These are phyloP conservation scores for Globisporangium nunn DNA, from an alignment of 352 stramenopile species.

Conservation along the genomic window DNA sequence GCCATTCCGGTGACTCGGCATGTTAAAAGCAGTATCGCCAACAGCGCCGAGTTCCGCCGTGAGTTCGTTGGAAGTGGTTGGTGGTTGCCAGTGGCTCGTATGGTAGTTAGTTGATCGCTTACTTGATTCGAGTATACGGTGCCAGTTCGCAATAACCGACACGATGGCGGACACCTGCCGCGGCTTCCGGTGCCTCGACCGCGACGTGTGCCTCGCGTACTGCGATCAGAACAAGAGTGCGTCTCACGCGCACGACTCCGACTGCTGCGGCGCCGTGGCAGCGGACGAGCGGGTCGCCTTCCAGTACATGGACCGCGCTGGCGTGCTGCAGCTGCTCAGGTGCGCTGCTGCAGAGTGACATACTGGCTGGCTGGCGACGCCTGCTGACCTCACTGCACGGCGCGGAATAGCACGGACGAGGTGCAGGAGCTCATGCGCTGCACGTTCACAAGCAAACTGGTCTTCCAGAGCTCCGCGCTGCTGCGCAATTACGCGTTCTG, in stretches of 20 bases:
- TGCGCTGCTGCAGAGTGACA: background rate
- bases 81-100: too few relatives aligned
- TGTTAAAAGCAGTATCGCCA: too few relatives aligned
- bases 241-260: slow-evolving; percentile 28
- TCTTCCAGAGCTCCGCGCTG: slow-evolving; percentile 62
- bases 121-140: too few relatives aligned
- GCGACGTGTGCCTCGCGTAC: slow-evolving; percentile 54
- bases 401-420: slow-evolving; percentile 19
- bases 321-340: slow-evolving; percentile 32
- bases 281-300: slow-evolving; percentile 27
- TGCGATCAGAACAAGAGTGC: slow-evolving; percentile 31
- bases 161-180: slow-evolving; percentile 12
- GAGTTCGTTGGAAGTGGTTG: too few relatives aligned
- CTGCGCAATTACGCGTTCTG: slow-evolving; percentile 76
- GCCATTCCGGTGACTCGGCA: too few relatives aligned
- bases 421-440: slow-evolving; percentile 59
- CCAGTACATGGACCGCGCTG: slow-evolving; percentile 27
- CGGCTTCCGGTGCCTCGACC: slow-evolving; percentile 53
- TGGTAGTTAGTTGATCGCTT: too few relatives aligned
- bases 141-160: too few relatives aligned
- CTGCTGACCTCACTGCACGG: background rate
- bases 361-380: too few relatives aligned
- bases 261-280: slow-evolving; percentile 22
- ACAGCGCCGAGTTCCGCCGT: too few relatives aligned
- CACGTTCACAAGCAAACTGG: slow-evolving; percentile 63